A percentile compares a stretch with the other conserved stretches of the same genome.
Conservation (phyloP, 352 stramenopile species). For the Phytophthora vignae region DNA sequence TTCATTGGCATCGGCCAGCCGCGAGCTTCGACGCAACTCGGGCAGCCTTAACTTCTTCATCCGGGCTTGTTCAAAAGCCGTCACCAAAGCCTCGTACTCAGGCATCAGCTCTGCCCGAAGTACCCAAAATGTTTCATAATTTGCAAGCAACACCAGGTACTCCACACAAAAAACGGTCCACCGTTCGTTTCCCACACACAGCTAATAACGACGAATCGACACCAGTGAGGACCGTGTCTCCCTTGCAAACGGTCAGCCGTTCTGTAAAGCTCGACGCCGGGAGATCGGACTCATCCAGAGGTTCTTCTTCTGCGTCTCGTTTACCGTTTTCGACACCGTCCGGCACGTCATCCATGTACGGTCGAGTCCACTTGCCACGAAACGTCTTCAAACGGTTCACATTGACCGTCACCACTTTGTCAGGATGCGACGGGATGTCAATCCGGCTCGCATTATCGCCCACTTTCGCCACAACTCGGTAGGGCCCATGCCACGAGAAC, state of each 20-base stretch:
- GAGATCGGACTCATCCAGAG: not conserved
- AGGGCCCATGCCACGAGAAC: too few species aligned
- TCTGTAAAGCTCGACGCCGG: not conserved
- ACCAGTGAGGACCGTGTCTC: not conserved
- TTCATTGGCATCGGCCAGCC: too few species aligned
- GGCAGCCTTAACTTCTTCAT: not conserved
- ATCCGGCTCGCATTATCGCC: too few species aligned
- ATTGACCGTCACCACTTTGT: too few species aligned
- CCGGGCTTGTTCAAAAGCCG: not conserved
- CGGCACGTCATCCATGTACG: too few species aligned
- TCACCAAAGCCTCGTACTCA: not conserved
- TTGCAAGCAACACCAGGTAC: not conserved
- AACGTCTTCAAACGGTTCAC: too few species aligned
- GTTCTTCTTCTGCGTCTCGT: too few species aligned
- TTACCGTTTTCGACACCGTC: too few species aligned
- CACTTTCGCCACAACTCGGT: too few species aligned
- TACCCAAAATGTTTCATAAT: slow-evolving; percentile 9
- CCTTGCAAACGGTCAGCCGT: not conserved
- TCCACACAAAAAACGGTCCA: not conserved
- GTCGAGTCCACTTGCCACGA: too few species aligned
- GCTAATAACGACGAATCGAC: not conserved
- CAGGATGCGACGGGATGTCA: too few species aligned
- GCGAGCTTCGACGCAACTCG: slow-evolving; percentile 3
- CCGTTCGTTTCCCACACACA: not conserved
- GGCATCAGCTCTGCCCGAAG: not conserved